These are phyloP conservation scores for Phoenix dactylifera DNA, from an alignment of 176 grass and related monocot species.

Conservation along the genomic window DNA sequence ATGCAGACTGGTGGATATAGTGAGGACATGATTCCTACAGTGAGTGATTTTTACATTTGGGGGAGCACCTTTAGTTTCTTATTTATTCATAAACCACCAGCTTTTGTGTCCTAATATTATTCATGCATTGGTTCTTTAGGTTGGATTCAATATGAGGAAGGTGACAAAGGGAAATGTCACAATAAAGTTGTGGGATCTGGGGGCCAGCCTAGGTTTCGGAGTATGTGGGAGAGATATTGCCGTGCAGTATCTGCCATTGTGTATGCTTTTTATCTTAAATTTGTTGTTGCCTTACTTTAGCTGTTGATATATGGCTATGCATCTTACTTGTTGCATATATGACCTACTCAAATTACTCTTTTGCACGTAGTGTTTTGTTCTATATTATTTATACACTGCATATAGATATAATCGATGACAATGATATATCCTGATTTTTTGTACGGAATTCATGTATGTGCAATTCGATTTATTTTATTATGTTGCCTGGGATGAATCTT, in stretches of 20 bases:
- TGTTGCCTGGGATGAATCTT: no score
- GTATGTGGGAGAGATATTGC: slow-evolving; percentile 99
- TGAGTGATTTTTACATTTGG: slow-evolving; percentile 1
- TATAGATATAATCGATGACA: no score
- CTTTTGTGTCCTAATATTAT: no score
- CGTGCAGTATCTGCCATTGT: slow-evolving; percentile 97
- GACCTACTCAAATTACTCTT: no score
- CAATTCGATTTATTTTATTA: no score
- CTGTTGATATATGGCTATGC: neutral
- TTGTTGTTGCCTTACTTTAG: neutral
- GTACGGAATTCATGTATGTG: no score
- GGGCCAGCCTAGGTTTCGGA: slow-evolving; percentile 93
- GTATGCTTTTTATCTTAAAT: slow-evolving; percentile 38
- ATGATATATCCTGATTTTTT: no score
- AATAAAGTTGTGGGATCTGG: slow-evolving; percentile 99
- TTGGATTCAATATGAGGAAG: slow-evolving; percentile 99
- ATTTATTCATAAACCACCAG: no score
- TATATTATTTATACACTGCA: no score
- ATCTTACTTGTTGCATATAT: no score
- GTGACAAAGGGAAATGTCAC: slow-evolving; percentile 97
- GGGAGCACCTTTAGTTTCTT: no score
- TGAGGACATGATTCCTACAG: slow-evolving; percentile 98
- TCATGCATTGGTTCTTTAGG: slow-evolving; percentile 5
- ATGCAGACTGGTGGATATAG: slow-evolving; percentile 89
- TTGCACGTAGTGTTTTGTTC: no score